These are phyloP conservation scores for Podospora pseudopauciseta DNA, from an alignment of 495 filamentous ascomycete genomes.

Conservation along the genomic window DNA sequence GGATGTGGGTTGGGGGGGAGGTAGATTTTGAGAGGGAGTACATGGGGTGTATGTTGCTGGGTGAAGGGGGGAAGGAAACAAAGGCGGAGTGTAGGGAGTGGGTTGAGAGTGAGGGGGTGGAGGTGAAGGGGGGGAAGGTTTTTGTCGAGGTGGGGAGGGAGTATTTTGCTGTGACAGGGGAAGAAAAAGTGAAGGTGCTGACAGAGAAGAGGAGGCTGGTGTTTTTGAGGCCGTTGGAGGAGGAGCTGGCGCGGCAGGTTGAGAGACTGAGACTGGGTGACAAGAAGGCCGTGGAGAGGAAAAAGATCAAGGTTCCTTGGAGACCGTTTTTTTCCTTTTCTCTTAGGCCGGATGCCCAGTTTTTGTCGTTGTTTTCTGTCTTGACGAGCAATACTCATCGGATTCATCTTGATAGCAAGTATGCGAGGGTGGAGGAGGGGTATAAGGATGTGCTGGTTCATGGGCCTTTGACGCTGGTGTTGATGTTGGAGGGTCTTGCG, in stretches of 20 bases:
- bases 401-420: slow-evolving; percentile 76
- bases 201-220: neutral
- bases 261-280: no score
- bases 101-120: slow-evolving; percentile 34
- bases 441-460: slow-evolving; percentile 75
- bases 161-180: slow-evolving; percentile 25
- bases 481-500: slow-evolving; percentile 63
- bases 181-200: neutral
- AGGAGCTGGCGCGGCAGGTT: neutral
- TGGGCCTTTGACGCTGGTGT: slow-evolving; percentile 72
- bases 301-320: slow-evolving; percentile 19
- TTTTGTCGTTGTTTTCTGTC: slow-evolving; percentile 82
- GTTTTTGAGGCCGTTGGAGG: neutral
- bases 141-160: slow-evolving; percentile 40
- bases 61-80: slow-evolving; percentile 36
- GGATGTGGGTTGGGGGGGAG: slow-evolving; percentile 78
- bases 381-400: slow-evolving; percentile 82
- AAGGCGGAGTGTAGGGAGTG: slow-evolving; percentile 59
- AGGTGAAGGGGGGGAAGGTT: slow-evolving; percentile 33
- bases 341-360: slow-evolving; percentile 57
- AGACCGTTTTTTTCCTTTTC: slow-evolving; percentile 56
- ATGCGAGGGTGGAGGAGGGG: slow-evolving; percentile 67
- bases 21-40: slow-evolving; percentile 33
- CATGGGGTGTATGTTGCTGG: slow-evolving; percentile 25
- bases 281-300: neutral